A percentile compares a stretch with the other conserved stretches of the same genome.
Conservation (phyloP, 2,329 filamentous ascomycete genomes). For the Chrysoporthe austroafricana region DNA sequence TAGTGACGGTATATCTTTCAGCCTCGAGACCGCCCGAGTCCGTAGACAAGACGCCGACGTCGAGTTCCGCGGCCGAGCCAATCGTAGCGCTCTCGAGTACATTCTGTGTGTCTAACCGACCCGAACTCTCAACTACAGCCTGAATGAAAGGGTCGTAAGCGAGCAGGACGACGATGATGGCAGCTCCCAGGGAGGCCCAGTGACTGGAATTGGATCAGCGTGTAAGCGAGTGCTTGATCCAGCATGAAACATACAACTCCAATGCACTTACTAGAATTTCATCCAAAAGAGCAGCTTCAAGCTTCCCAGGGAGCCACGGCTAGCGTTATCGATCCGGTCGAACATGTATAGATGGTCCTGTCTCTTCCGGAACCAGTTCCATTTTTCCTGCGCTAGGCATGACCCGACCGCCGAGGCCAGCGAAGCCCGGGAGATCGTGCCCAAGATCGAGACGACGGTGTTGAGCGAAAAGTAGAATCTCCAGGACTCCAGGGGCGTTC, state of each 20-base stretch:
- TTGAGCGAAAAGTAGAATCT: conserved; percentile 4
- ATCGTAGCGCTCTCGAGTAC: not conserved
- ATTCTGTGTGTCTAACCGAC: not conserved
- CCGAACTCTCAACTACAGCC: not conserved
- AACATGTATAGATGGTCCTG: not conserved
- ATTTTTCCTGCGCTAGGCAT: conserved; percentile 9
- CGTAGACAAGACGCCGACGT: not conserved
- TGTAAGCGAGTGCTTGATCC: not conserved
- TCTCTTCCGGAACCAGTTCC: conserved; percentile 13
- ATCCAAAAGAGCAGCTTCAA: not conserved
- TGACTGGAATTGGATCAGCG: not conserved
- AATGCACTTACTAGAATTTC: not conserved
- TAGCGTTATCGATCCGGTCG: conserved; percentile 1
- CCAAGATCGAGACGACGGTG: not conserved
- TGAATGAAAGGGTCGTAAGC: conserved; percentile 8
- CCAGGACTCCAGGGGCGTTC: not conserved
- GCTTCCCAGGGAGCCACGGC: not conserved
- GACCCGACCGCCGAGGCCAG: conserved; percentile 1
- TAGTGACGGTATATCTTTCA: not conserved
- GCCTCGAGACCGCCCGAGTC: too few relatives aligned
- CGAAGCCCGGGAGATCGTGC: not conserved
- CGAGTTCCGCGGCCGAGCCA: not conserved
- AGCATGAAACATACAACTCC: not conserved
- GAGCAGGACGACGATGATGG: not conserved
- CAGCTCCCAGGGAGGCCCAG: not conserved